phyloP scores from a whole-genome alignment of 2,329 filamentous ascomycete species.

The Aspergillus sp. region DNA sequence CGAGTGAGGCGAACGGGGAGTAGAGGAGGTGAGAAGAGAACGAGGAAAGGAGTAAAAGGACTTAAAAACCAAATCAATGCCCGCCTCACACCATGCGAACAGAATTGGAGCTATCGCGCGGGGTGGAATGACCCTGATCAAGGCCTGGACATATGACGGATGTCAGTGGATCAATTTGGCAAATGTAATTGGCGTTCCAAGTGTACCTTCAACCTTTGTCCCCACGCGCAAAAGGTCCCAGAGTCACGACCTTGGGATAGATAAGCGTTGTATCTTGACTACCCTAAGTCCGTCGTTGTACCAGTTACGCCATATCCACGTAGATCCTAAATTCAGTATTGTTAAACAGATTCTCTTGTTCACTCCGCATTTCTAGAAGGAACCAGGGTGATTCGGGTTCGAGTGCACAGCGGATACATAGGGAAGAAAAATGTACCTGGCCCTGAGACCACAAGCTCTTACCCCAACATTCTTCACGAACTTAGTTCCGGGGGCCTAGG shows the following conservation, averaged over 20 bases:
- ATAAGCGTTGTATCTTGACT: neutral
- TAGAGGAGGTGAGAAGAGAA: neutral
- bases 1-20: neutral
- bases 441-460: too few species aligned
- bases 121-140: neutral
- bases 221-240: neutral
- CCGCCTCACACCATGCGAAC: too few species aligned
- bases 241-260: neutral
- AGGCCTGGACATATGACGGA: conserved; percentile 2
- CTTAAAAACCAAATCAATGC: neutral
- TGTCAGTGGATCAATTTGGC: conserved; percentile 7
- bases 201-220: neutral
- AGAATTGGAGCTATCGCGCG: neutral
- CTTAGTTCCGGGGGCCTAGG: too few species aligned
- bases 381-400: too few species aligned
- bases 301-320: neutral
- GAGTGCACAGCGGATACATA: too few species aligned
- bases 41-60: neutral
- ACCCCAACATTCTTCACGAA: too few species aligned
- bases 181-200: conserved; percentile 5
- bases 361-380: too few species aligned
- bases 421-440: too few species aligned
- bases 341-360: too few species aligned
- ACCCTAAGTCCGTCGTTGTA: neutral
- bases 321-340: neutral